Evolutionary conservation across 352 stramenopile species (phyloP), one percentile per base, ranked within the genome.

Genomic region (Phytophthora aleatoria): DNA sequence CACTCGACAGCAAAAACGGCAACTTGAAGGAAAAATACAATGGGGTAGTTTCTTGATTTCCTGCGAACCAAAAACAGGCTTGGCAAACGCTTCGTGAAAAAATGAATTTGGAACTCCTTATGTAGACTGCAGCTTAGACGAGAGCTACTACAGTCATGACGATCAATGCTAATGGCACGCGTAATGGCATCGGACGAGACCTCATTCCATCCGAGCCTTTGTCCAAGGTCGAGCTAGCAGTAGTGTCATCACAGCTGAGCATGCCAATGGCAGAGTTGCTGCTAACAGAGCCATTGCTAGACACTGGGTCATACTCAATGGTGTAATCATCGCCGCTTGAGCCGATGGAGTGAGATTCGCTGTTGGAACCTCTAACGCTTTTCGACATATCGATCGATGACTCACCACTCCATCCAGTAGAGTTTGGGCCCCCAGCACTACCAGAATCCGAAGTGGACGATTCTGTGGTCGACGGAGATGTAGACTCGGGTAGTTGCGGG

Each of bases 221-320:
- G 27, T 61, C 54, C 12, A 41, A 16, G n/a, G 16, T 41, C 2
- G 15, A 48, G 33, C 10, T 41, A 6, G 26, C 44, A 39, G 54
- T 42, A 2, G 42, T 39, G 9, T 61, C 24, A 11, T 48, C 50
- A 26, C 30, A 33, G 3, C 28, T n/a, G 33, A 49, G 28, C 35
- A 55, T 24, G 5, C 13, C 30, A 10, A 16, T 61, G 33, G 13
- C 43, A 54, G 53, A 45, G 3, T 31, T 30, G 13, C 31, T 51
- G 3, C 20, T 15, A 16, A 30, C 43, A 38, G 33, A 33, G 26
- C 33, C 7, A 7, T 47, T 51, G 43, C 26, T 38, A 15, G 31
- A 53, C 35, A 31, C 24, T 28, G 31, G 15, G 16, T 58, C 43
- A 24, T 54, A 33, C 5, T 61, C 30, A 36, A 54, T 36, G 43